A percentile compares a stretch with the other conserved stretches of the same genome.
phyloP scores from a whole-genome alignment of 1,284 basidiomycete species.

The Ganoderma leucocontextum region DNA sequence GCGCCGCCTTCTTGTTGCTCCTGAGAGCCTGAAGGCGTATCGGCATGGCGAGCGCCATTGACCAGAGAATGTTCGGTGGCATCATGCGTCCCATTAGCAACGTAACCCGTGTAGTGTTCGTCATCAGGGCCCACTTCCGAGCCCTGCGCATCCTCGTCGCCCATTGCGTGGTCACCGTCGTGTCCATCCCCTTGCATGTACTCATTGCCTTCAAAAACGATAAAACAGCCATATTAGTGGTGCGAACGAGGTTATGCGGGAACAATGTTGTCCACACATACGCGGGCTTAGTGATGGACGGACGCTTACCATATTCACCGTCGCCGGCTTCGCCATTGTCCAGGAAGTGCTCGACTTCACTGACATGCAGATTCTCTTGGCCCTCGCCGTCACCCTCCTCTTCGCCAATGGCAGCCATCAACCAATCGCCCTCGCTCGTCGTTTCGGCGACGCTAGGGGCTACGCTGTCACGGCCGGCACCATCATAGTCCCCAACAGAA shows the following conservation, averaged over 20 bases:
- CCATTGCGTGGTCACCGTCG: slow-evolving; percentile 44
- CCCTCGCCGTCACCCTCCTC: slow-evolving; percentile 60
- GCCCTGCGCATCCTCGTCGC: slow-evolving; percentile 40
- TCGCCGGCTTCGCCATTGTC: slow-evolving; percentile 48
- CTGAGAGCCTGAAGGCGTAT: slow-evolving; percentile 36
- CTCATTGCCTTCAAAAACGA: slow-evolving; percentile 57
- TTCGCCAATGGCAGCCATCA: slow-evolving; percentile 83
- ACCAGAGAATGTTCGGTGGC: slow-evolving; percentile 33
- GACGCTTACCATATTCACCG: slow-evolving; percentile 55
- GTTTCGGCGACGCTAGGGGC: slow-evolving; percentile 76
- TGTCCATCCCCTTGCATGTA: slow-evolving; percentile 47
- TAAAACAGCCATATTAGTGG: slow-evolving; percentile 58
- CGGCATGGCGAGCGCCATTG: slow-evolving; percentile 35
- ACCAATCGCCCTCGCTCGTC: slow-evolving; percentile 79
- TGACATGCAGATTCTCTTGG: slow-evolving; percentile 56
- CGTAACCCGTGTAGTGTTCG: slow-evolving; percentile 40
- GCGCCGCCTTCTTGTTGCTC: slow-evolving; percentile 25
- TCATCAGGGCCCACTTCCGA: slow-evolving; percentile 43
- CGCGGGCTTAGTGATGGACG: slow-evolving; percentile 42
- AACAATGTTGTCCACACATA: slow-evolving; percentile 43
- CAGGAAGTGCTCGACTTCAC: slow-evolving; percentile 49
- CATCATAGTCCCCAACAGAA: slow-evolving; percentile 51
- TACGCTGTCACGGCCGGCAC: slow-evolving; percentile 64
- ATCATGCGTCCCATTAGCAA: slow-evolving; percentile 35
- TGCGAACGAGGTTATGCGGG: slow-evolving; percentile 49